Percentiles rank a stretch among this genome's conserved stretches.
phyloP scores from a whole-genome alignment of 1,284 basidiomycete species.

The Exobasidium cylindrosporum region DNA sequence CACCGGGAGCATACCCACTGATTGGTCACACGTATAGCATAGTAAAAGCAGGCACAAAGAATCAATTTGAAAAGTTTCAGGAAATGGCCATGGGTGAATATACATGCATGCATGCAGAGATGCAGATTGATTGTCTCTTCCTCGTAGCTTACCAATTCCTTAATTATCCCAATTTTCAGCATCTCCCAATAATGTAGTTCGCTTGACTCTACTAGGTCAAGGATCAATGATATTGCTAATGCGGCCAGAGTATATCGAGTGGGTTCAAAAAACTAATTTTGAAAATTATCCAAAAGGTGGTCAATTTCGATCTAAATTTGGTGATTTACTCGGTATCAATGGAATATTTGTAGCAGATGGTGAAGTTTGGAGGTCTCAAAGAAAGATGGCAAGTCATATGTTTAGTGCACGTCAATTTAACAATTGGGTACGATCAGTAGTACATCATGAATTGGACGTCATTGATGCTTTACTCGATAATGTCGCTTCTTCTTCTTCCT shows the following conservation, averaged over 20 bases:
- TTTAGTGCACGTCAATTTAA: constrained; percentile 46
- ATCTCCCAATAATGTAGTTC: not conserved
- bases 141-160: not conserved
- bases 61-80: constrained; percentile 12
- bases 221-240: constrained; percentile 31
- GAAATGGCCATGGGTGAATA: constrained; percentile 1
- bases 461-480: constrained; percentile 28
- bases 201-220: not conserved
- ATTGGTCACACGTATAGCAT: constrained; percentile 10
- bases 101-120: not conserved
- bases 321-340: constrained; percentile 31
- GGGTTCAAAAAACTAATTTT: constrained; percentile 53
- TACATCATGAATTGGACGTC: constrained; percentile 38
- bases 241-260: constrained; percentile 44
- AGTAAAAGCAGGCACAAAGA: constrained; percentile 8
- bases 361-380: constrained; percentile 42
- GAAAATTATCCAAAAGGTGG: constrained; percentile 41
- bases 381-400: constrained; percentile 49
- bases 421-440: constrained; percentile 34
- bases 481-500: constrained; percentile 2
- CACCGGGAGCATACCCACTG: not conserved
- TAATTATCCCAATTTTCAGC: too few relatives aligned
- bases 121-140: not conserved
- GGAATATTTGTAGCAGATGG: constrained; percentile 52
- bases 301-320: constrained; percentile 27